A percentile compares a stretch with the other conserved stretches of the same genome.
phyloP scores from a whole-genome alignment of 164 flowering plant genomes.

The Stephania japonica region DNA sequence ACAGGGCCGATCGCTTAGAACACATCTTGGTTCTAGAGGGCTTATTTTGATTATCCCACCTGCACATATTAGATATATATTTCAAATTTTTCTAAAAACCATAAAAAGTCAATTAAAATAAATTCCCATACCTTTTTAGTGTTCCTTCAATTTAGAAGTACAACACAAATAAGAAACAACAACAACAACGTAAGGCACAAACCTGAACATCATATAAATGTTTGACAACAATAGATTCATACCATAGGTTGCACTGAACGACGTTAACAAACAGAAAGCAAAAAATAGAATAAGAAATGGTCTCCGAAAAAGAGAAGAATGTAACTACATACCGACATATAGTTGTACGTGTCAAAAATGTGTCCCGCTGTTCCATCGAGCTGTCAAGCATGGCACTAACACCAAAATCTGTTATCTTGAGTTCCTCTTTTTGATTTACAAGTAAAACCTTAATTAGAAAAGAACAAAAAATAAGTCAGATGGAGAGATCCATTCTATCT shows the following conservation, averaged over 20 bases:
- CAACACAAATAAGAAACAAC: no score
- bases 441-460: conserved; percentile 64
- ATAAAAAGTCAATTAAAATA: no score
- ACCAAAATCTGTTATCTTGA: conserved; percentile 96
- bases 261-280: background rate
- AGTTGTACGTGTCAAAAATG: conserved; percentile 96
- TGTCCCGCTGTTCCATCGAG: conserved; percentile 91
- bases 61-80: no score
- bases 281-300: background rate
- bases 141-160: no score
- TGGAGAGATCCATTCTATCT: background rate
- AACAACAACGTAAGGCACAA: no score
- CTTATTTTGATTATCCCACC: no score
- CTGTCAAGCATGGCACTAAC: conserved; percentile 89
- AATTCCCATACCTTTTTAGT: no score
- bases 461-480: background rate
- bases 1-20: no score
- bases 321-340: conserved; percentile 81
- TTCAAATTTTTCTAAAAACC: no score
- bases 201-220: no score
- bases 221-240: no score
- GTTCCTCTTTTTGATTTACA: conserved; percentile 91
- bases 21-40: no score
- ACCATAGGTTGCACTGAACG: background rate
- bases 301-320: background rate